Evolutionary conservation across 148 eudicot species (phyloP), one percentile per base, ranked within the genome.

Genomic region (Tetragonia tetragonoides): DNA sequence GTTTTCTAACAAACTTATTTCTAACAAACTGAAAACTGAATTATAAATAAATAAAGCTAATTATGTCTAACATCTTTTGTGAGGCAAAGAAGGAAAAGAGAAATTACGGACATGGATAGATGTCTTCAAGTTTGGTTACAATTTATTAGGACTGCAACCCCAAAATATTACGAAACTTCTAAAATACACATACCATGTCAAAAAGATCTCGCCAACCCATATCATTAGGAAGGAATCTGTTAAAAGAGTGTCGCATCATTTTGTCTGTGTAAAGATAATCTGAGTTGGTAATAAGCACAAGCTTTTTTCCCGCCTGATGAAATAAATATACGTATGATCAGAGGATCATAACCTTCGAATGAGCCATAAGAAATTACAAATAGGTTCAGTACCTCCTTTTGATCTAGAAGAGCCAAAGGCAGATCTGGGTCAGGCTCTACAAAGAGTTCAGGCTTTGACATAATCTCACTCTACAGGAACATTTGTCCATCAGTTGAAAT

Each of bases 381-480:
- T 10, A 70, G 53, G 67, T 23, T 40, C n/a, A 65, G 20, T 92
- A 91, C 99, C 96, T 95, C 97, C 80, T 92, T 95, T 68, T 95
- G 99, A 87, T 95, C 99, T 65, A 95, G 79, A 72, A 95, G 90
- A 76, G 97, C 92, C 89, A 95, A 87, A 76, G 99, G 99, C 64
- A 95, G 84, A 83, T 92, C 94, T 17, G 99, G 99, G 83, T 95
- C 99, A 73, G 99, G 99, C 81, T 95, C 94, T 14, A 92, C 97
- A 83, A 92, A 95, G 59, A 92, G 84, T 81, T 95, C 99, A 60
- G 99, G 99, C 83, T 88, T 95, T 70, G 99, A 92, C 99, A 95
- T 95, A 62, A 95, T 95, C 87, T 95, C 99, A 86, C 90, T 92
- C 99, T 95, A 91, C 79, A 82, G 23, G 20, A 44, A 68, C 37